Conservation (phyloP, 257 asterid genomes). For the Solanum boliviense region DNA sequence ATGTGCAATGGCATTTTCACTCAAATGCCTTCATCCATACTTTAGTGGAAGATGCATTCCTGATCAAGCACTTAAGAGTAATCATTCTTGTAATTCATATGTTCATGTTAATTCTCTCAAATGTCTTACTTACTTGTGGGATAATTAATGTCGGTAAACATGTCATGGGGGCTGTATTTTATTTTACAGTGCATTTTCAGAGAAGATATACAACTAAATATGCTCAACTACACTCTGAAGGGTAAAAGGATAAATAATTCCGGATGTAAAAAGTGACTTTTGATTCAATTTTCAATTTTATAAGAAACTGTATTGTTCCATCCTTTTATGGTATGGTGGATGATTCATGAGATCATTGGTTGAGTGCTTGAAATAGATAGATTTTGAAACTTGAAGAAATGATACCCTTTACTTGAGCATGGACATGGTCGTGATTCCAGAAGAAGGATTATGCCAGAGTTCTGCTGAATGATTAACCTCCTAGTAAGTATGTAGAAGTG, state of each 20-base stretch:
- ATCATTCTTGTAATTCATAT: neutral
- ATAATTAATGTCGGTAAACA: neutral
- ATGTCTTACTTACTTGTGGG: neutral
- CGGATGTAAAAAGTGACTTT: neutral
- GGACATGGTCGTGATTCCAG: neutral
- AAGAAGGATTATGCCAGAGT: neutral
- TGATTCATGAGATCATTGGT: neutral
- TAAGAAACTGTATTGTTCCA: neutral
- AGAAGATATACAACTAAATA: neutral
- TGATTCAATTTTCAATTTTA: neutral
- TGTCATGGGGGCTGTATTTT: neutral
- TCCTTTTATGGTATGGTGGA: neutral
- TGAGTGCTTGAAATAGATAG: neutral
- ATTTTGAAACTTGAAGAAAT: neutral
- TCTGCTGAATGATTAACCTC: neutral
- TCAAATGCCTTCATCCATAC: neutral
- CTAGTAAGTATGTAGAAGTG: neutral
- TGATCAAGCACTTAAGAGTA: neutral
- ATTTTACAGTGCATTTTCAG: neutral
- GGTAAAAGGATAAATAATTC: neutral
- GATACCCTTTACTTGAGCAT: neutral
- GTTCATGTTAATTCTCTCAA: neutral
- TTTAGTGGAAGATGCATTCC: neutral
- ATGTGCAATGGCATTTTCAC: neutral
- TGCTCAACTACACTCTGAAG: neutral